Evolutionary conservation across 257 asterid species (phyloP), one percentile per base, ranked within the genome.

Genomic region (Nicotiana attenuata): DNA sequence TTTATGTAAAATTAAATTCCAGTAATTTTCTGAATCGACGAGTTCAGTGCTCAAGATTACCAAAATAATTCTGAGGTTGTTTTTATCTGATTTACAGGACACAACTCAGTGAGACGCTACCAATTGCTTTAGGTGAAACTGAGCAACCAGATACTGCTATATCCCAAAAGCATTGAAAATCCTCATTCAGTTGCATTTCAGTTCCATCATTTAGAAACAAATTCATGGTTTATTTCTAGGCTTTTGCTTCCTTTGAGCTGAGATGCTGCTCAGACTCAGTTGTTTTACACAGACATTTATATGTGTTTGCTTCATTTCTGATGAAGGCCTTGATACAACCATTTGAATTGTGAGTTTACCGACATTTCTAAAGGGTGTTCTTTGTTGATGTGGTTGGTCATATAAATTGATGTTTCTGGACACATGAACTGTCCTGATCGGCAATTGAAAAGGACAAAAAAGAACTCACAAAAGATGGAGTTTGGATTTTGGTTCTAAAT

Each of bases 91-190:
- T 31, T 73, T 81, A 14, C 83, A 87, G 90, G 88, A 81, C 77
- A 69, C 86, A 83, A 83, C 14, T 22, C 83, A 85, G 87, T 52
- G 82, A 75, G 9, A 76, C 83, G 3, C 50, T 79, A 24, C 81
- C 87, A 65, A 60, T 77, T 68, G 83, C 77, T 80, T 77, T 84
- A 26, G 55, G 33, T 22, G 85, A 77, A 60, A 47, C 64, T 41
- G 89, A 86, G 76, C 85, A 86, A 80, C 77, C 81, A 17, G 85
- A 82, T 75, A 82, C 90, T 53, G 85, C 88, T 63, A 61, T 67
- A 17, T 85, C 86, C 56, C 85, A 85, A 22, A 64, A 78, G 82
- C 87, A 75, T 26, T 50, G 80, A 75, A 50, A 50, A 50, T 50
- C 52, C 63, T 50, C 41, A 50, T 73, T 73, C 41, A 50, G 45